Evolutionary conservation across 805 yeast species (phyloP).

Genomic region (Nakazawaea anatomiae): DNA sequence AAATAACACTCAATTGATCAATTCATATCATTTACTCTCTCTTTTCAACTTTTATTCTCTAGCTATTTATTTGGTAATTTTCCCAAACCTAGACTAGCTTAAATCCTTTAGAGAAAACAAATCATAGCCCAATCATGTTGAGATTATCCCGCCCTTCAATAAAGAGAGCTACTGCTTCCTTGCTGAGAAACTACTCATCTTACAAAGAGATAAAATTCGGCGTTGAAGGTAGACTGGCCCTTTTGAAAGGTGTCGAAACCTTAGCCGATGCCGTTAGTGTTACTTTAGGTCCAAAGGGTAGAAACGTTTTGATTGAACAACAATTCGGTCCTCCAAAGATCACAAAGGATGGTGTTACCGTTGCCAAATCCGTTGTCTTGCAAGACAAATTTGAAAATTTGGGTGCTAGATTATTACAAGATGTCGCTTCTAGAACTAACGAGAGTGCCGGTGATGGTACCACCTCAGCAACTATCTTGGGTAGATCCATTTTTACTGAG

Average conservation of each 20-base stretch:
- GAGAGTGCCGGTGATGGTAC: conserved; percentile 99
- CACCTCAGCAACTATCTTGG: conserved; percentile 93
- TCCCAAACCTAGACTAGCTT: too few species aligned
- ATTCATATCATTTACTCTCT: background rate
- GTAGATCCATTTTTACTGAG: conserved; percentile 92
- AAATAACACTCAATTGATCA: background rate
- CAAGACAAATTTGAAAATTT: conserved; percentile 91
- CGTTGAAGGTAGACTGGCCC: conserved; percentile 94
- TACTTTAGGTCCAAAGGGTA: conserved; percentile 96
- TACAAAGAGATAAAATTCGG: conserved; percentile 97
- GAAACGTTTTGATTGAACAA: conserved; percentile 95
- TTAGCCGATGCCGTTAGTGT: conserved; percentile 96
- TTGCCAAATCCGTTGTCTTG: conserved; percentile 78
- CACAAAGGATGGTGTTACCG: conserved; percentile 98
- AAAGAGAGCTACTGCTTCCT: conserved; percentile 28
- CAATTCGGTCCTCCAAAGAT: conserved; percentile 95
- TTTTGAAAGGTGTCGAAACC: conserved; percentile 88
- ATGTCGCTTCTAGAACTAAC: conserved; percentile 95
- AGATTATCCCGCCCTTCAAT: conserved; percentile 41
- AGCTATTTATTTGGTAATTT: background rate
- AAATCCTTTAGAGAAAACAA: too few species aligned
- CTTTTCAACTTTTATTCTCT: background rate
- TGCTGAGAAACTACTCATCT: conserved; percentile 41
- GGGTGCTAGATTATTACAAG: conserved; percentile 94
- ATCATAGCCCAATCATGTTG: conserved; percentile 28